phyloP scores from a whole-genome alignment of 257 asterid species.

The Solanum gandarillasii region DNA sequence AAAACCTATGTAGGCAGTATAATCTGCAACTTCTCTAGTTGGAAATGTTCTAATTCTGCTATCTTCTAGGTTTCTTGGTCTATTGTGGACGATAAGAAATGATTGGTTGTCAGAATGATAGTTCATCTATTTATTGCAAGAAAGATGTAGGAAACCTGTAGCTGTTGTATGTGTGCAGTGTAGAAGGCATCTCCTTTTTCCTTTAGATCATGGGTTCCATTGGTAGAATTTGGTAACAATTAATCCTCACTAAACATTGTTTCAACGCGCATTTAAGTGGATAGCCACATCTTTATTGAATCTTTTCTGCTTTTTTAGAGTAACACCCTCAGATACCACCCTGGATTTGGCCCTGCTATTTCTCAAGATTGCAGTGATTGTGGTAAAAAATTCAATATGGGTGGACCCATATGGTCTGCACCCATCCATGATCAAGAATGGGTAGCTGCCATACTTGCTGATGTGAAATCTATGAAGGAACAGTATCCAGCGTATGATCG shows the following conservation, averaged over 20 bases:
- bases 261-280: neutral
- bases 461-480: conserved; percentile 49
- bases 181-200: neutral
- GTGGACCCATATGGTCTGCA: conserved; percentile 97
- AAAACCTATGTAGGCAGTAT: neutral
- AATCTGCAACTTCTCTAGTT: neutral
- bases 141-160: neutral
- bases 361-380: conserved; percentile 83
- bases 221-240: neutral
- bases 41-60: neutral
- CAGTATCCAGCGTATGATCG: conserved; percentile 74
- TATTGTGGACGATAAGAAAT: neutral
- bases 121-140: neutral
- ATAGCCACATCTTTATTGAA: neutral
- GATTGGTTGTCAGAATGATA: neutral
- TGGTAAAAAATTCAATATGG: conserved; percentile 87
- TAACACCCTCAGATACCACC: conserved; percentile 66
- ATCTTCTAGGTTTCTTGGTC: neutral
- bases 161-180: neutral
- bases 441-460: conserved; percentile 64
- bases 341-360: conserved; percentile 88
- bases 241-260: neutral
- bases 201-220: neutral
- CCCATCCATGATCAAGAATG: conserved; percentile 93
- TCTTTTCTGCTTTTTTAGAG: conserved; percentile 24